phyloP scores from a whole-genome alignment of 768 basidiomycete species.

The Pluteus cervinus region DNA sequence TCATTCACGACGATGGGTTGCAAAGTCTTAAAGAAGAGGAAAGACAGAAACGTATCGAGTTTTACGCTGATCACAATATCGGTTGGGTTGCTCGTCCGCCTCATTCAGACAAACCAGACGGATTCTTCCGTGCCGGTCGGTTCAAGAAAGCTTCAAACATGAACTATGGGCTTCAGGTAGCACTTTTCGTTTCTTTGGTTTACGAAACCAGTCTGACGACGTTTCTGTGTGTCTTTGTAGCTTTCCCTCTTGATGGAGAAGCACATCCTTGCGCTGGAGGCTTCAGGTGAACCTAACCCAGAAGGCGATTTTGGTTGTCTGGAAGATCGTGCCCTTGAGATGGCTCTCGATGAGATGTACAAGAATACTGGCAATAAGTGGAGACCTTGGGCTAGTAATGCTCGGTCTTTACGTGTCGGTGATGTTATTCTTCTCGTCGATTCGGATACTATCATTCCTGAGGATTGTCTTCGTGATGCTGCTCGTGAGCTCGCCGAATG shows the following conservation, averaged over 20 bases:
- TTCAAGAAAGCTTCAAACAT: slow-evolving; percentile 93
- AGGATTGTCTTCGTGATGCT: slow-evolving; percentile 88
- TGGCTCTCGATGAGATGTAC: slow-evolving; percentile 71
- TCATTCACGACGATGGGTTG: slow-evolving; percentile 82
- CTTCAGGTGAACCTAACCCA: slow-evolving; percentile 28
- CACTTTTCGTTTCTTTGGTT: slow-evolving; percentile 3
- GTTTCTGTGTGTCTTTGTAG: slow-evolving; percentile 21
- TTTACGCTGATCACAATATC: slow-evolving; percentile 74
- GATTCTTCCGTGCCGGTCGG: slow-evolving; percentile 76
- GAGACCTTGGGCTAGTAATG: slow-evolving; percentile 76
- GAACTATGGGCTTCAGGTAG: slow-evolving; percentile 63
- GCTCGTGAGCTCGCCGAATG: slow-evolving; percentile 79
- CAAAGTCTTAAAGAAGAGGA: slow-evolving; percentile 62
- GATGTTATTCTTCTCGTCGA: slow-evolving; percentile 80
- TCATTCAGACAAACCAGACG: slow-evolving; percentile 54
- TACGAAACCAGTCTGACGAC: background rate
- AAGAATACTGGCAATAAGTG: slow-evolving; percentile 50
- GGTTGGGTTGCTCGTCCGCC: slow-evolving; percentile 81
- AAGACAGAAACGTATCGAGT: slow-evolving; percentile 57
- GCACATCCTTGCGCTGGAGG: slow-evolving; percentile 40
- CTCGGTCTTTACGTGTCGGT: slow-evolving; percentile 67
- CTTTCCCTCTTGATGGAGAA: slow-evolving; percentile 62
- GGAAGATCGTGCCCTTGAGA: slow-evolving; percentile 66
- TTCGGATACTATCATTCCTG: slow-evolving; percentile 75
- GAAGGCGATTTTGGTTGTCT: slow-evolving; percentile 38